Conservation (phyloP, 2,329 filamentous ascomycete genomes). For the Fusarium sp. region DNA sequence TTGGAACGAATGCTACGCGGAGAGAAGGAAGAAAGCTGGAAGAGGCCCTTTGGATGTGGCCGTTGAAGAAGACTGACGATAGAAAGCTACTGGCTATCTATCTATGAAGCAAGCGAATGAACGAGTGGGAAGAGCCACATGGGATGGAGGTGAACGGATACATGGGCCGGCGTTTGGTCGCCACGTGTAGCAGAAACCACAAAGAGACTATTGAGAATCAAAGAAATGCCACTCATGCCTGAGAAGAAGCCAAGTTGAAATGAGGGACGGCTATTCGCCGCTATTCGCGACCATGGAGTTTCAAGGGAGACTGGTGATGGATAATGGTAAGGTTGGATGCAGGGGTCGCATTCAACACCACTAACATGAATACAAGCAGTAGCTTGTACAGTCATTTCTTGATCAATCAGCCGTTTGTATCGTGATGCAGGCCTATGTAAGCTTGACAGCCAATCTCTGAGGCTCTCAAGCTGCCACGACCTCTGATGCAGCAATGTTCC, state of each 20-base stretch:
- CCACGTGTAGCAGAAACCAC: slow-evolving; percentile 45
- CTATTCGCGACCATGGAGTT: not conserved
- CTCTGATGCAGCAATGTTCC: not conserved
- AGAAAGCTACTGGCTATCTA: slow-evolving; percentile 16
- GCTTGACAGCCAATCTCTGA: not conserved
- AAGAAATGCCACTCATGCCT: slow-evolving; percentile 42
- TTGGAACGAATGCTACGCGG: slow-evolving; percentile 25
- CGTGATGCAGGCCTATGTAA: not conserved
- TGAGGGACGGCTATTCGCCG: not conserved
- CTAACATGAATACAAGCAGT: not conserved
- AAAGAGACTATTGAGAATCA: slow-evolving; percentile 46
- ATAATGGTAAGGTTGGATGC: not conserved
- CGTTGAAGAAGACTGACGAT: slow-evolving; percentile 27
- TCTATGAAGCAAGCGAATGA: slow-evolving; percentile 38
- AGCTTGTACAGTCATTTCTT: not conserved
- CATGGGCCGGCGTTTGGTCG: slow-evolving; percentile 42
- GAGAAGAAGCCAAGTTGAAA: slow-evolving; percentile 4
- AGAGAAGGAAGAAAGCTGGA: slow-evolving; percentile 25
- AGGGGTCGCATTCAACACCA: not conserved
- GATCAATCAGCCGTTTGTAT: slow-evolving; percentile 1
- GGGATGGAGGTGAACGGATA: slow-evolving; percentile 37
- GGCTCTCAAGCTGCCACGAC: slow-evolving; percentile 16
- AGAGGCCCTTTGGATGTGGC: slow-evolving; percentile 33
- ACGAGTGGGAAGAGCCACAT: slow-evolving; percentile 36
- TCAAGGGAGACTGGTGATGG: slow-evolving; percentile 4